These are phyloP conservation scores for Exophiala dermatitidis DNA, from an alignment of 2,329 filamentous ascomycete species.

Conservation along the genomic window DNA sequence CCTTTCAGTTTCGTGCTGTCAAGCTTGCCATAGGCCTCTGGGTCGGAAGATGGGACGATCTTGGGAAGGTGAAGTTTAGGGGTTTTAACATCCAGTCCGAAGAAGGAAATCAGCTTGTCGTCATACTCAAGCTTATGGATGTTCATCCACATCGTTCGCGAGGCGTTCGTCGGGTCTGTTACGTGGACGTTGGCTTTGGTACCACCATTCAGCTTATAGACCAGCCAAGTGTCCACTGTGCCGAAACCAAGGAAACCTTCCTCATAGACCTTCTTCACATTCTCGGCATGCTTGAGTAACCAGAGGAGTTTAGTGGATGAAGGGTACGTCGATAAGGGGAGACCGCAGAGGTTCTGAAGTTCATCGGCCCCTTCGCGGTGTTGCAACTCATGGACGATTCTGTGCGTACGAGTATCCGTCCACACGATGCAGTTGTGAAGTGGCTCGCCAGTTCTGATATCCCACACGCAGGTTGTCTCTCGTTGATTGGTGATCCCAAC, in stretches of 20 bases:
- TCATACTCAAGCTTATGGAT: constrained; percentile 66
- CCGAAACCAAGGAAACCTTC: constrained; percentile 64
- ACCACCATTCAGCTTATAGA: not conserved
- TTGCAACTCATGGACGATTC: constrained; percentile 66
- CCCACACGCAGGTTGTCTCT: constrained; percentile 73
- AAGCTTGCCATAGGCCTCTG: constrained; percentile 59
- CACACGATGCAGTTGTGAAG: constrained; percentile 72
- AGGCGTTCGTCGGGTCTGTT: constrained; percentile 71
- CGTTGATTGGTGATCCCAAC: constrained; percentile 77
- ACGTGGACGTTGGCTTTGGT: constrained; percentile 50
- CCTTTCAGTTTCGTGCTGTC: constrained; percentile 55
- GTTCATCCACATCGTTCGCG: constrained; percentile 81
- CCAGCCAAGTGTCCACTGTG: constrained; percentile 37
- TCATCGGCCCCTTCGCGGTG: constrained; percentile 53
- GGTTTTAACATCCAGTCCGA: constrained; percentile 54
- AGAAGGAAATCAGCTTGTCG: constrained; percentile 62
- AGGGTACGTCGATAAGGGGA: constrained; percentile 72
- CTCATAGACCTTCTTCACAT: constrained; percentile 61
- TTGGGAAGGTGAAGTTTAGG: constrained; percentile 60
- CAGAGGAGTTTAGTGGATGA: constrained; percentile 70
- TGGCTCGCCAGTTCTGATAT: constrained; percentile 62
- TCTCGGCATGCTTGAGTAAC: constrained; percentile 60
- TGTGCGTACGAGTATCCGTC: constrained; percentile 67
- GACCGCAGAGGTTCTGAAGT: constrained; percentile 58
- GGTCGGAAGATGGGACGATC: constrained; percentile 66